These are phyloP conservation scores for Botrytis squamosa DNA, from an alignment of 2,329 filamentous ascomycete species.

Conservation along the genomic window DNA sequence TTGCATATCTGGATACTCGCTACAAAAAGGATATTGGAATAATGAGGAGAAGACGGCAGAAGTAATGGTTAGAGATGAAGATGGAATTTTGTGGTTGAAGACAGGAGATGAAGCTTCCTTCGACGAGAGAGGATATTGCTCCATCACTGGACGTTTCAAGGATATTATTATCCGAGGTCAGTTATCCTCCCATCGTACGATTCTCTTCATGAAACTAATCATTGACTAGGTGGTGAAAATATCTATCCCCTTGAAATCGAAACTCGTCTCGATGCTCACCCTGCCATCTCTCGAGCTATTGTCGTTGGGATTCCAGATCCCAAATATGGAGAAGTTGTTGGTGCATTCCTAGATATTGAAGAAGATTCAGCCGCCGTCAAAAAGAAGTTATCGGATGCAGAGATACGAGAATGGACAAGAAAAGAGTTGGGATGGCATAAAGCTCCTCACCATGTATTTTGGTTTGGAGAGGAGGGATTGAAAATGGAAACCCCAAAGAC, in stretches of 20 bases:
- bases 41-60: conserved; percentile 43
- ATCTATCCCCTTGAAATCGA: conserved; percentile 68
- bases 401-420: conserved; percentile 62
- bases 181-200: conserved; percentile 35
- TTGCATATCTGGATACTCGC: conserved; percentile 49
- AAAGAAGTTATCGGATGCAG: conserved; percentile 61
- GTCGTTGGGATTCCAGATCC: conserved; percentile 64
- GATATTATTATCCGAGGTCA: conserved; percentile 65
- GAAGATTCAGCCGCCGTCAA: conserved; percentile 48
- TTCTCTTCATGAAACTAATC: background rate
- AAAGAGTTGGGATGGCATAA: conserved; percentile 64
- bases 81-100: conserved; percentile 47
- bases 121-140: conserved; percentile 44
- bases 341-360: conserved; percentile 64
- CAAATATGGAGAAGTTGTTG: conserved; percentile 65
- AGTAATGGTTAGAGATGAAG: conserved; percentile 30
- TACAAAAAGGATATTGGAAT: conserved; percentile 63
- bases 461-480: conserved; percentile 61
- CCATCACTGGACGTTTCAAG: conserved; percentile 67
- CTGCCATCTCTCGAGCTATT: conserved; percentile 55
- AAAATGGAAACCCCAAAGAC: conserved; percentile 57
- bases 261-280: conserved; percentile 60
- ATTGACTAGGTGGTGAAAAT: conserved; percentile 47
- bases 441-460: conserved; percentile 72
- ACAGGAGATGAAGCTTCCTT: conserved; percentile 56